These are phyloP conservation scores for Prunus kanzakura DNA, from an alignment of 306 rosid genomes.

Conservation along the genomic window DNA sequence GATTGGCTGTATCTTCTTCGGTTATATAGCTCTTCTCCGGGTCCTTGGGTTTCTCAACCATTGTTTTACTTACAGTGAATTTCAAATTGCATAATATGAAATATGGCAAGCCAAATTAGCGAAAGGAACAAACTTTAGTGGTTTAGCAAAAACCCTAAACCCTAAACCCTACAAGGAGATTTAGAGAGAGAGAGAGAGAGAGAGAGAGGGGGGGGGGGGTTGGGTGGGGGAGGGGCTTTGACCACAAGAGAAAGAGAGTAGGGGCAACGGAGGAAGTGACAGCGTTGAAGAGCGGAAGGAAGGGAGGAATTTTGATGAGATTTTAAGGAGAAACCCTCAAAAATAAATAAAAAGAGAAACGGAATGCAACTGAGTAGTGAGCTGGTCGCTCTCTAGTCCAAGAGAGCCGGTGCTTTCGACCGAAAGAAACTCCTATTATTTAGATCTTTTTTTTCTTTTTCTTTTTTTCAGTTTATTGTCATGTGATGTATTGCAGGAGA, in stretches of 20 bases:
- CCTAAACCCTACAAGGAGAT: constrained; percentile 30
- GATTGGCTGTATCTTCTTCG: constrained; percentile 50
- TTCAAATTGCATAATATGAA: neutral
- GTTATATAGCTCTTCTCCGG: constrained; percentile 36
- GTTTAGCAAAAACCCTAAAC: constrained; percentile 37
- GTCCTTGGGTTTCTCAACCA: constrained; percentile 39
- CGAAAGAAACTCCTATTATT: neutral
- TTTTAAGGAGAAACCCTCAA: neutral
- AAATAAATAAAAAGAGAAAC: neutral
- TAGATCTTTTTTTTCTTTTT: no score
- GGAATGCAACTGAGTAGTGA: neutral
- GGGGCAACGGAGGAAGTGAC: neutral
- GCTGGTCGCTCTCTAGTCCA: neutral
- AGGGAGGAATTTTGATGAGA: neutral
- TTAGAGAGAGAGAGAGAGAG: neutral
- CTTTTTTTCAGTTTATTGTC: no score
- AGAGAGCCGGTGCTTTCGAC: no score
- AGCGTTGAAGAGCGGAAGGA: neutral
- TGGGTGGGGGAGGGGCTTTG: no score
- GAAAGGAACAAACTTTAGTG: constrained; percentile 2
- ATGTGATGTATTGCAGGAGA: no score
- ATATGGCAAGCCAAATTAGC: neutral
- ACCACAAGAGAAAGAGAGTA: neutral
- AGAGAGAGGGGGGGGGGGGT: neutral
- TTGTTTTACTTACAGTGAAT: constrained; percentile 17